Percentiles rank a stretch among this genome's conserved stretches.
phyloP scores from a whole-genome alignment of 177 flowering plant species.

The Vitis hybrid region DNA sequence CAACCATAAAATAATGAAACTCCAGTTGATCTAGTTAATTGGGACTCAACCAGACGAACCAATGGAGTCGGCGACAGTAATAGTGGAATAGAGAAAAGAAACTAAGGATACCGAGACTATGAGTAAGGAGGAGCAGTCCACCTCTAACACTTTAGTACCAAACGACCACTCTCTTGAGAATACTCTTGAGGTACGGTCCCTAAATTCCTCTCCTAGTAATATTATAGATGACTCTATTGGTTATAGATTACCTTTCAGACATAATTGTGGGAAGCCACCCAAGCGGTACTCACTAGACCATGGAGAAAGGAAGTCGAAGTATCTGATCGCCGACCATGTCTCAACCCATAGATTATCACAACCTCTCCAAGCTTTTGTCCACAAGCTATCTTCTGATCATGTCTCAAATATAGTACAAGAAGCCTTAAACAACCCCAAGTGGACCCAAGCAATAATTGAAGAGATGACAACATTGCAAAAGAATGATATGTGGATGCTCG shows the following conservation, averaged over 20 bases:
- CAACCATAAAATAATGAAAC: too few species aligned
- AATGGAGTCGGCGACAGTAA: too few species aligned
- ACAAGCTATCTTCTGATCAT: not conserved
- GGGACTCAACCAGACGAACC: too few species aligned
- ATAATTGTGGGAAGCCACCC: not conserved
- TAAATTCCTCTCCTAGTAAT: conserved; percentile 3
- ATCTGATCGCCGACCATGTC: not conserved
- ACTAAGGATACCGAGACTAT: too few species aligned
- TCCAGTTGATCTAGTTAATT: too few species aligned
- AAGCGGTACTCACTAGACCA: not conserved
- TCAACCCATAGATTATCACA: not conserved
- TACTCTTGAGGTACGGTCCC: conserved; percentile 6
- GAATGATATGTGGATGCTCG: too few species aligned
- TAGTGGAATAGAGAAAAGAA: too few species aligned
- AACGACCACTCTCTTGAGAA: conserved; percentile 8
- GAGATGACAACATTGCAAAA: not conserved
- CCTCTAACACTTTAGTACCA: not conserved
- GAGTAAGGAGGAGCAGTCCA: too few species aligned
- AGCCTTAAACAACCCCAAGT: not conserved
- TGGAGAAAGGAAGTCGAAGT: not conserved
- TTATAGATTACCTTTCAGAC: not conserved
- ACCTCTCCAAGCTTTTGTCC: conserved; percentile 1
- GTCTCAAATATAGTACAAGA: not conserved
- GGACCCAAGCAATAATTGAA: not conserved
- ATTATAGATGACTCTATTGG: not conserved